These are phyloP conservation scores for Cutaneotrichosporon sp. DNA, from an alignment of 1,284 basidiomycete genomes.

Conservation along the genomic window DNA sequence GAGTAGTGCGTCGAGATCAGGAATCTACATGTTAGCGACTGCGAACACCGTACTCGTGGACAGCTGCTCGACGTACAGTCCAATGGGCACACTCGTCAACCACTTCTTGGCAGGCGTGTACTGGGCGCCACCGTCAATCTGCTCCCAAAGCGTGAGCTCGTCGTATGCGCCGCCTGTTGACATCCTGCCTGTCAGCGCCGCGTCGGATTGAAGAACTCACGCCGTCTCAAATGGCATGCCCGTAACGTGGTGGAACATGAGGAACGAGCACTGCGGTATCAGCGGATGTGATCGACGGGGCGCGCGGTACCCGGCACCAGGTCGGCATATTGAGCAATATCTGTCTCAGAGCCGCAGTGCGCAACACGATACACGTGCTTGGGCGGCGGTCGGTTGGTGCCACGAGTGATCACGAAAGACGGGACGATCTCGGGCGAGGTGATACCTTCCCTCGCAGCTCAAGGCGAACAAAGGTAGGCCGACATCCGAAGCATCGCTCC, in stretches of 20 bases:
- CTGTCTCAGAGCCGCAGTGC: neutral
- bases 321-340: neutral
- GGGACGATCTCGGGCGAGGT: neutral
- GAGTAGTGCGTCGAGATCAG: slow-evolving; percentile 98
- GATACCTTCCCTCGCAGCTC: neutral
- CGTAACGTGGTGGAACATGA: slow-evolving; percentile 99
- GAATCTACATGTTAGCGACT: slow-evolving; percentile 62
- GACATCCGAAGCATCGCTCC: slow-evolving; percentile 1
- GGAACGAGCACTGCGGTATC: slow-evolving; percentile 74
- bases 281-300: neutral
- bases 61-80: slow-evolving; percentile 64
- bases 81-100: slow-evolving; percentile 86
- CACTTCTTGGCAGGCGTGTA: slow-evolving; percentile 99
- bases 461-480: neutral
- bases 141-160: slow-evolving; percentile 97
- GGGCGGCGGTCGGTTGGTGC: neutral
- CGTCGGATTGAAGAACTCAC: slow-evolving; percentile 31
- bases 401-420: neutral
- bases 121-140: slow-evolving; percentile 97
- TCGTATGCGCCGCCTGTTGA: slow-evolving; percentile 88
- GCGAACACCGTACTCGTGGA: neutral
- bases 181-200: slow-evolving; percentile 32
- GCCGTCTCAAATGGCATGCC: slow-evolving; percentile 89
- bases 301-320: neutral
- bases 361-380: neutral